Conservation (phyloP, 495 filamentous ascomycete species). For the Xylaria bambusicola region DNA sequence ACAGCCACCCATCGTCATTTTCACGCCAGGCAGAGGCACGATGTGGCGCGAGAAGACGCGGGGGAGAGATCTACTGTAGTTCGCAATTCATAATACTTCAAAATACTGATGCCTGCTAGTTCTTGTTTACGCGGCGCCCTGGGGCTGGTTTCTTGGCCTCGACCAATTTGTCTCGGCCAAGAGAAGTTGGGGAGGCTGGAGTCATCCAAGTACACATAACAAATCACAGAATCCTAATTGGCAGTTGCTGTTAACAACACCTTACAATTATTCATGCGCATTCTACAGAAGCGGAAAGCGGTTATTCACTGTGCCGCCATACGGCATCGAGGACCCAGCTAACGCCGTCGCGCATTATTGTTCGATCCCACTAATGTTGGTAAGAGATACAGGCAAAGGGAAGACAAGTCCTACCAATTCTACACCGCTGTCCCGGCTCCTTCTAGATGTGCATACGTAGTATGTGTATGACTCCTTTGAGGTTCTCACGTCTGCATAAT, state of each 20-base stretch:
- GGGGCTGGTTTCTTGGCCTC: slow-evolving; percentile 14
- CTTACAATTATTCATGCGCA: not conserved
- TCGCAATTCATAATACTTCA: not conserved
- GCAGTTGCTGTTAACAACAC: not conserved
- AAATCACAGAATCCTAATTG: too few relatives aligned
- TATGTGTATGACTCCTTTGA: slow-evolving; percentile 15
- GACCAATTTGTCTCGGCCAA: slow-evolving; percentile 2
- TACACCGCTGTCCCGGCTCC: slow-evolving; percentile 14
- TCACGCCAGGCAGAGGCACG: too few relatives aligned
- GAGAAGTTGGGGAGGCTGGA: slow-evolving; percentile 12
- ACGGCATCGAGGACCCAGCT: slow-evolving; percentile 1
- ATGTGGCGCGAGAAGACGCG: not conserved
- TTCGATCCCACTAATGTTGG: not conserved
- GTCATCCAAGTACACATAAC: not conserved
- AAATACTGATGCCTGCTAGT: slow-evolving; percentile 10
- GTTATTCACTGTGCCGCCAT: slow-evolving; percentile 7
- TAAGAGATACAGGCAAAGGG: too few relatives aligned
- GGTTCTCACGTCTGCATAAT: not conserved
- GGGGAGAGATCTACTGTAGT: not conserved
- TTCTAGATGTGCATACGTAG: slow-evolving; percentile 14
- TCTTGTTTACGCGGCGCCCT: slow-evolving; percentile 15
- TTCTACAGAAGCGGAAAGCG: not conserved
- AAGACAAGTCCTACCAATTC: not conserved
- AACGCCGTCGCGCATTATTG: not conserved
- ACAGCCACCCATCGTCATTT: slow-evolving; percentile 11